These are phyloP conservation scores for Cyanodermella asteris DNA, from an alignment of 2,329 filamentous ascomycete genomes.

Conservation along the genomic window DNA sequence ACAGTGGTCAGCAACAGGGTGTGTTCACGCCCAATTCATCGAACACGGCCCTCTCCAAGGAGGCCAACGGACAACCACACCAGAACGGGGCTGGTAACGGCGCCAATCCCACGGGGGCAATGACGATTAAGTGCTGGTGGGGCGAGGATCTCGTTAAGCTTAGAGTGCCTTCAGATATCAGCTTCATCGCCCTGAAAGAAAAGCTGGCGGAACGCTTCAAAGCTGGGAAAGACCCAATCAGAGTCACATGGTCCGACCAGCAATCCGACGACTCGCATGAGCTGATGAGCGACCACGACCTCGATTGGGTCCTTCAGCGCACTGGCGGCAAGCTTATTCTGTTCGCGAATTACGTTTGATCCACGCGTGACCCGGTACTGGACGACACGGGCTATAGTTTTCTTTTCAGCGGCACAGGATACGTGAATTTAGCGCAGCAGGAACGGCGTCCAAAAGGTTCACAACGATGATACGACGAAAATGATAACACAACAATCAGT, in stretches of 20 bases:
- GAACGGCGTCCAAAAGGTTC: too few relatives aligned
- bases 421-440: too few relatives aligned
- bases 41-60: slow-evolving; percentile 3
- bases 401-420: too few relatives aligned
- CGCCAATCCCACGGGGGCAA: slow-evolving; percentile 23
- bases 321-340: too few relatives aligned
- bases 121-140: slow-evolving; percentile 93
- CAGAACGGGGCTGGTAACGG: slow-evolving; percentile 31
- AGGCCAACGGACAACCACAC: slow-evolving; percentile 12
- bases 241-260: slow-evolving; percentile 75
- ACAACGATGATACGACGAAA: too few relatives aligned
- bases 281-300: slow-evolving; percentile 57
- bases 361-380: too few relatives aligned
- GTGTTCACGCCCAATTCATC: slow-evolving; percentile 12
- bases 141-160: slow-evolving; percentile 83
- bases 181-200: slow-evolving; percentile 54
- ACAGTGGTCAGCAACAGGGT: slow-evolving; percentile 9
- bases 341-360: too few relatives aligned
- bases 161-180: slow-evolving; percentile 62
- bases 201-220: slow-evolving; percentile 72
- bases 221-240: slow-evolving; percentile 46
- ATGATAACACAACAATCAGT: too few relatives aligned
- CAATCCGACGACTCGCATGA: slow-evolving; percentile 50
- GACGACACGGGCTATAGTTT: too few relatives aligned
- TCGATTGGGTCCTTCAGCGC: slow-evolving; percentile 65